Evolutionary conservation across 2,329 filamentous ascomycete species (phyloP), one percentile per base, ranked within the genome.

Genomic region (Xylariaceae sp.): DNA sequence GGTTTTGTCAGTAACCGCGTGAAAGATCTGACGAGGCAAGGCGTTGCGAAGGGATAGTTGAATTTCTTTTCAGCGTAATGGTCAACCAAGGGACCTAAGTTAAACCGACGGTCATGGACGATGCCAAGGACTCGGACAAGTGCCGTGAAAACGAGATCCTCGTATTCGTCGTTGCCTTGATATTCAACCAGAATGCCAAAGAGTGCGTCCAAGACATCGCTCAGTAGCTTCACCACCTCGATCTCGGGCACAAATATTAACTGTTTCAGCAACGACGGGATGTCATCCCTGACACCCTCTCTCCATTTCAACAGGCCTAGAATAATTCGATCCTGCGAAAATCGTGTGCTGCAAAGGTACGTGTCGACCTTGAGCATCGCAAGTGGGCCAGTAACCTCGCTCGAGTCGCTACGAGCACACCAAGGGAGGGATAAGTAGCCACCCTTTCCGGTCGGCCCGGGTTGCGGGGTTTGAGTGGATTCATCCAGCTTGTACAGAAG

Each of bases 181-280:
- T 96, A 88, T 65, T 97, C 92, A 26, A 96, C 90, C 23, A 98
- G 79, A 23, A 97, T 92, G 5, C 91, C 89, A 70, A 99, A 99
- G 0, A 99, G 83, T 0, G 91, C 86, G 71, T 96, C 91, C 50
- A 99, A 88, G 1, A 98, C 92, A 66, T 96, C 89, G 60, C 85
- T 89, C 7, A 98, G 78, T 42, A 98, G 82, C 77, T 98, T 99
- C 60, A 99, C 95, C 32, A 99, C 90, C 74, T 99, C 96, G 53
- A 98, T 96, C 71, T 99, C 95, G 0, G 95, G 90, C 0, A 99
- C 93, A 64, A 98, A 98, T 19, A 93, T 87, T 47, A 98, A 84
- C 63, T 93, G 88, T 70, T 89, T 89, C 42, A 99, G 77, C 0
- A 96, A 78, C 20, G 86, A 81, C 0, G 90, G 80, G 1, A 98